Evolutionary conservation across 257 asterid genomes (phyloP), one percentile per base, ranked within the genome.

Genomic region (Orobanche coerulescens): DNA sequence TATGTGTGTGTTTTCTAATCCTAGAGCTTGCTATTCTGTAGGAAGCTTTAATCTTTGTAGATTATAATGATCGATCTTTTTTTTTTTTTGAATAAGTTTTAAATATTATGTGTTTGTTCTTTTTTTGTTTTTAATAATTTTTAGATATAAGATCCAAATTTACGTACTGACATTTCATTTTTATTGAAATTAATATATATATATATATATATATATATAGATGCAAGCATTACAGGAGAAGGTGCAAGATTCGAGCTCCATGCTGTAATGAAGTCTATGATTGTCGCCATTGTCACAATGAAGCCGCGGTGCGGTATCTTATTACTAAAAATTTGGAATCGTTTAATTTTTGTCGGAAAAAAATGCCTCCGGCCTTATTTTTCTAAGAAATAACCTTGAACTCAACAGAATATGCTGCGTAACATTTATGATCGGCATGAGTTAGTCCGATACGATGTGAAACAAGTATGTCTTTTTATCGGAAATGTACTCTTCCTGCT

Each of bases 201-300:
- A 16, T 18, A 3, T 65, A 84, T 84, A 46, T 84, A 44, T 14
- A 15, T 44, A 9, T 1, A 16, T 18, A 3, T 65, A 84, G 86
- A 46, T 84, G 94, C 78, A 67, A 72, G 74, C 94, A 85, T 71
- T 85, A 85, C 58, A 76, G 87, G 80, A 82, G 94, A 61, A 62
- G 94, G 64, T 85, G 94, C 78, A 72, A 33, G 79, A 70, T 85
- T 70, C 76, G 90, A 58, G 84, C 94, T 47, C 94, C 94, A 9
- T 85, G 94, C 66, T 85, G 90, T 44, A 82, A 85, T 20, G 94
- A 85, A 54, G 90, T 85, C 69, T 85, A 73, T 47, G 83, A 78
- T 53, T 85, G 94, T 54, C 87, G 94, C 39, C 94, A 85, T 49
- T 85, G 94, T 61, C 94, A 82, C 77, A 85, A 85, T 22, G 94